Conservation (phyloP, 306 rosid genomes). For the Vicia villosa region DNA sequence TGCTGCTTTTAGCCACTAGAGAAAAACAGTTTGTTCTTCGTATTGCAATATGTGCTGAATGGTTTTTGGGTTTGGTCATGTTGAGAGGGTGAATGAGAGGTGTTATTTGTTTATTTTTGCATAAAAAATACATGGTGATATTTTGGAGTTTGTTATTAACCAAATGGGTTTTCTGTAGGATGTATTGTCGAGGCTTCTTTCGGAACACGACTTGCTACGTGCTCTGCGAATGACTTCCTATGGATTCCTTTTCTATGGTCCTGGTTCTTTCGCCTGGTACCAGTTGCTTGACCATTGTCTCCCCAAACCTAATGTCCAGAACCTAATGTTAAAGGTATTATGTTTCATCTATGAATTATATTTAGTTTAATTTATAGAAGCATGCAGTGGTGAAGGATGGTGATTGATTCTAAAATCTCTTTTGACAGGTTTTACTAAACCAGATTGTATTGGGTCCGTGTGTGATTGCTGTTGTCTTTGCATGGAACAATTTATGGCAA, state of each 20-base stretch:
- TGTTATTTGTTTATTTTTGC: constrained; percentile 15
- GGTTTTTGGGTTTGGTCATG: neutral
- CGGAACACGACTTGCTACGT: constrained; percentile 87
- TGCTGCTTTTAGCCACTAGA: neutral
- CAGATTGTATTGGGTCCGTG: constrained; percentile 88
- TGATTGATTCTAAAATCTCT: constrained; percentile 23
- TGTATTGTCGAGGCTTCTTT: constrained; percentile 46
- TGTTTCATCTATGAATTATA: no score
- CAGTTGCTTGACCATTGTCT: constrained; percentile 67
- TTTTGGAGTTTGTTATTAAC: constrained; percentile 34
- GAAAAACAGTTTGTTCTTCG: neutral
- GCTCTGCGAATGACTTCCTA: constrained; percentile 89
- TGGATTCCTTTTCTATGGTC: constrained; percentile 88
- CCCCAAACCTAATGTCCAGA: constrained; percentile 61
- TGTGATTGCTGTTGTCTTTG: constrained; percentile 90
- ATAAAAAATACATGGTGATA: neutral
- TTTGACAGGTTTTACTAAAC: constrained; percentile 77
- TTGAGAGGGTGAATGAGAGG: constrained; percentile 17
- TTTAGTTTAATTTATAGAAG: neutral
- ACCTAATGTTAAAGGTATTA: constrained; percentile 76
- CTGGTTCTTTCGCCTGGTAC: constrained; percentile 97
- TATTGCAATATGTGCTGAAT: constrained; percentile 1
- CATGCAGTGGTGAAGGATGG: constrained; percentile 2
- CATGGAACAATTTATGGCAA: constrained; percentile 90
- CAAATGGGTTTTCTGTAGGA: constrained; percentile 49